Evolutionary conservation across 2,329 filamentous ascomycete species (phyloP).

Genomic region (Fusarium odoratissimum): DNA sequence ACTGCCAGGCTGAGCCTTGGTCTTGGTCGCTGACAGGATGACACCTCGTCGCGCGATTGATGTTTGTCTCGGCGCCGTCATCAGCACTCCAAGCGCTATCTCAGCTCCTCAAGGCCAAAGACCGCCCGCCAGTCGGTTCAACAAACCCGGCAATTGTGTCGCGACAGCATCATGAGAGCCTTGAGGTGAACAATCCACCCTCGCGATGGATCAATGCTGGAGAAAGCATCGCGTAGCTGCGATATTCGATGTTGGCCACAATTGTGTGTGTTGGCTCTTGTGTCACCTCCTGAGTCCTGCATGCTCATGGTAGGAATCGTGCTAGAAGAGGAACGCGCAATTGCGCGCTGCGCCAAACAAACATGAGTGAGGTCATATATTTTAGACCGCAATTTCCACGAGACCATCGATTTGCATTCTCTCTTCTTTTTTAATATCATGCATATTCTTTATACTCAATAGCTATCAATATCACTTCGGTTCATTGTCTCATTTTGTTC

Average conservation of each 20-base stretch:
- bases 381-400: background rate
- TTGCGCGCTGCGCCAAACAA: background rate
- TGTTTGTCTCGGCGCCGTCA: background rate
- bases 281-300: background rate
- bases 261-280: background rate
- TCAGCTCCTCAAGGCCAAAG: no score
- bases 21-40: background rate
- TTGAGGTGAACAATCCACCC: rapidly evolving
- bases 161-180: background rate
- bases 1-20: rapidly evolving
- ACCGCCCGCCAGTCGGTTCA: no score
- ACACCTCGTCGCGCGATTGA: rapidly evolving
- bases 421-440: background rate
- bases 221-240: rapidly evolving
- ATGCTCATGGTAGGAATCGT: background rate
- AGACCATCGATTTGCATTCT: rapidly evolving
- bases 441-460: rapidly evolving
- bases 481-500: background rate
- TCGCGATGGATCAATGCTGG: rapidly evolving
- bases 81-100: background rate
- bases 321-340: background rate
- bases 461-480: rapidly evolving
- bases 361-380: background rate
- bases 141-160: background rate
- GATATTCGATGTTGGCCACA: background rate